These are phyloP conservation scores for Diplotaxis tenuifolia DNA, from an alignment of 345 rosid species.

Conservation along the genomic window DNA sequence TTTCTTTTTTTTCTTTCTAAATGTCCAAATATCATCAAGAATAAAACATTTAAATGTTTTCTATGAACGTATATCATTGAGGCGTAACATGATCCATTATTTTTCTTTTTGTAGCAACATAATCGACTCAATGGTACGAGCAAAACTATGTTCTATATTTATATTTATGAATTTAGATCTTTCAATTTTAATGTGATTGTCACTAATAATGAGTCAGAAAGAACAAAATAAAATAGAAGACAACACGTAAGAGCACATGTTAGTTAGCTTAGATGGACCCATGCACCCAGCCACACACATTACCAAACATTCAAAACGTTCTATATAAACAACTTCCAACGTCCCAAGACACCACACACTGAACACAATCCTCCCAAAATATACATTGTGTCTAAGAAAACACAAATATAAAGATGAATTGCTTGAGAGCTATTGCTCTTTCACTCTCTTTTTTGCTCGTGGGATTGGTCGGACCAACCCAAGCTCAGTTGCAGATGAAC, in stretches of 20 bases:
- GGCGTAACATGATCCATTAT: not conserved
- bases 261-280: conserved; percentile 38
- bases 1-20: too few species aligned
- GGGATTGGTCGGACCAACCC: conserved; percentile 35
- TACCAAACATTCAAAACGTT: conserved; percentile 21
- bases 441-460: conserved; percentile 32
- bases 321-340: conserved; percentile 21
- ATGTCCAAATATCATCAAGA: not conserved
- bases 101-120: not conserved
- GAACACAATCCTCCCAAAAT: conserved; percentile 12
- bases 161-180: not conserved
- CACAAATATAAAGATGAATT: conserved; percentile 28
- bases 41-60: not conserved
- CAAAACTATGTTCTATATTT: not conserved
- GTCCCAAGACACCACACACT: conserved; percentile 21
- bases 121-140: not conserved
- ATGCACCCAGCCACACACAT: not conserved
- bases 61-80: not conserved
- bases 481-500: conserved; percentile 58
- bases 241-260: conserved; percentile 36
- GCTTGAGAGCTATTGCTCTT: conserved; percentile 17
- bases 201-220: not conserved
- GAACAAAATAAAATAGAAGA: not conserved
- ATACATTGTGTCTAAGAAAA: not conserved
- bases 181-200: not conserved